These are phyloP conservation scores for Linnemannia schmuckeri DNA, from an alignment of 192 early-diverging fungal genomes.

Conservation along the genomic window DNA sequence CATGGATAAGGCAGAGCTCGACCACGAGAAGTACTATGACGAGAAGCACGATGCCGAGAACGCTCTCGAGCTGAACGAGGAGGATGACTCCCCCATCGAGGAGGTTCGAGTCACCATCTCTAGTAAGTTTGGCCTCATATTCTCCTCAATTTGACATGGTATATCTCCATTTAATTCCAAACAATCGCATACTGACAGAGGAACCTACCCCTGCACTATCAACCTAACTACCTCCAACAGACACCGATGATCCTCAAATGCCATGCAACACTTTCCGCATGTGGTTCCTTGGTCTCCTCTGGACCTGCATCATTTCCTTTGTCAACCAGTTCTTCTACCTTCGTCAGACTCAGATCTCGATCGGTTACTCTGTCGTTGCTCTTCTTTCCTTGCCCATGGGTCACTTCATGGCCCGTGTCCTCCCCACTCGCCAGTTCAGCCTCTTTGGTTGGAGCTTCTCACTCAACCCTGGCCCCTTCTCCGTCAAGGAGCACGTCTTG, in stretches of 20 bases:
- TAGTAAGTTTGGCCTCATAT: constrained; percentile 15
- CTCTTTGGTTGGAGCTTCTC: constrained; percentile 58
- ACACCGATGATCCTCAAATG: constrained; percentile 62
- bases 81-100: constrained; percentile 57
- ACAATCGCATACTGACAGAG: background rate
- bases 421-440: constrained; percentile 61
- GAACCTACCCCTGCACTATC: background rate
- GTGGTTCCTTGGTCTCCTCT: constrained; percentile 62
- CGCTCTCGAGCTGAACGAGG: background rate
- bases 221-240: background rate
- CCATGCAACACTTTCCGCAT: constrained; percentile 69
- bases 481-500: constrained; percentile 70
- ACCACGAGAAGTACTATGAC: constrained; percentile 22
- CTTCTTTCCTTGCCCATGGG: constrained; percentile 64
- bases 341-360: constrained; percentile 57
- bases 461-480: constrained; percentile 74
- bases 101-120: constrained; percentile 54
- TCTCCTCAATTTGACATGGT: background rate
- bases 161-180: background rate
- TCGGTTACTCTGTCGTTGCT: constrained; percentile 64
- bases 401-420: constrained; percentile 58
- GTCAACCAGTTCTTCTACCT: constrained; percentile 69
- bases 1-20: constrained; percentile 41
- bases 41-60: constrained; percentile 15
- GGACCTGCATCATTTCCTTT: constrained; percentile 51